These are phyloP conservation scores for Royoungia palumana DNA, from an alignment of 768 basidiomycete species.

Conservation along the genomic window DNA sequence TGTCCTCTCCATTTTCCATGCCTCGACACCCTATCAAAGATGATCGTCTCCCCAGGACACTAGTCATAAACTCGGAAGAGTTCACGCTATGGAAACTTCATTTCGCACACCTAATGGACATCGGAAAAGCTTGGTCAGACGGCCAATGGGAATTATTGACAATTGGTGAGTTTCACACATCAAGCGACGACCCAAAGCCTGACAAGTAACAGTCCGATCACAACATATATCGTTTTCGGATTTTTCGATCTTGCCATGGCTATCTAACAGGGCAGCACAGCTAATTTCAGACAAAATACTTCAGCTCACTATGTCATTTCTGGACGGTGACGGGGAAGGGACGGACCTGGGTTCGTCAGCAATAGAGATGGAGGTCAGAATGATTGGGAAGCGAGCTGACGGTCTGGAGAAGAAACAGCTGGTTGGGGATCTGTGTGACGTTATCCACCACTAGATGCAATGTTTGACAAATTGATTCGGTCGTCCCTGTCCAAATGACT, in stretches of 20 bases:
- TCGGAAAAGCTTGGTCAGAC: constrained; percentile 56
- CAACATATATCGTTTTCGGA: constrained; percentile 31
- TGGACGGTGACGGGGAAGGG: constrained; percentile 13
- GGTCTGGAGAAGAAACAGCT: constrained; percentile 25
- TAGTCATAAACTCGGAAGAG: constrained; percentile 72
- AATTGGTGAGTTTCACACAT: constrained; percentile 36
- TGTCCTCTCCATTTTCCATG: constrained; percentile 53
- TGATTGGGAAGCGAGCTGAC: constrained; percentile 20
- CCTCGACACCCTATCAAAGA: constrained; percentile 16
- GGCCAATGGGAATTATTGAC: constrained; percentile 44
- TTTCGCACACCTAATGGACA: constrained; percentile 53
- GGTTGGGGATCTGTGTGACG: constrained; percentile 18
- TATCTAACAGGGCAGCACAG: constrained; percentile 17
- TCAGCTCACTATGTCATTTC: constrained; percentile 20
- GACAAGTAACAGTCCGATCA: constrained; percentile 16
- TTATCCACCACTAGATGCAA: constrained; percentile 22
- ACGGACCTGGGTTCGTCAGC: not conserved
- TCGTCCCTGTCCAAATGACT: not conserved
- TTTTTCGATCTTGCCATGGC: constrained; percentile 22
- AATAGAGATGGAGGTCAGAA: constrained; percentile 23
- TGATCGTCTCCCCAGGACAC: constrained; percentile 35
- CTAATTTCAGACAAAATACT: constrained; percentile 21
- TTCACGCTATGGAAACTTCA: constrained; percentile 82
- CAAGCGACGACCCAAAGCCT: not conserved
- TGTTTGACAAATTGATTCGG: too few species aligned